Conservation (phyloP, 2,329 filamentous ascomycete genomes). For the Pseudogymnoascus sp. region DNA sequence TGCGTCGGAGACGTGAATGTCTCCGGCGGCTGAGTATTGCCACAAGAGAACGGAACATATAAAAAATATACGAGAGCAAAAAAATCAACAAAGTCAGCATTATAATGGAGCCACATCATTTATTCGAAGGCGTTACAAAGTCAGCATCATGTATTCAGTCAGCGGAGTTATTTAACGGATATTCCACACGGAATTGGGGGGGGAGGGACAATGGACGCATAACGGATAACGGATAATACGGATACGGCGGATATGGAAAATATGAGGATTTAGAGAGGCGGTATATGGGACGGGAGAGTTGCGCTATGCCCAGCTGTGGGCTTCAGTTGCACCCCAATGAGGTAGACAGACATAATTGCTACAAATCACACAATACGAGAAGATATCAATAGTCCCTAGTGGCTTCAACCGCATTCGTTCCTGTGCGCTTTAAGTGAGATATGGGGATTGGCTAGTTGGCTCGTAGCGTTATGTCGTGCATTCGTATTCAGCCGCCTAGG, state of each 20-base stretch:
- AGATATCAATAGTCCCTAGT: background rate
- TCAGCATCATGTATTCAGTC: background rate
- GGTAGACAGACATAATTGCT: background rate
- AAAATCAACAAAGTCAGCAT: background rate
- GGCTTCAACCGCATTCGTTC: background rate
- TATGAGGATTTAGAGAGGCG: background rate
- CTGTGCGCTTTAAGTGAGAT: background rate
- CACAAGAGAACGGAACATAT: background rate
- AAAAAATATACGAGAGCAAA: background rate
- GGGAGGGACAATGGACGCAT: background rate
- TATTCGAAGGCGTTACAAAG: background rate
- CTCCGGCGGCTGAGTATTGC: background rate
- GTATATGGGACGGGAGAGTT: background rate
- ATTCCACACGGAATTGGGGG: background rate
- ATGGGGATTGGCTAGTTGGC: background rate
- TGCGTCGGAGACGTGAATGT: background rate
- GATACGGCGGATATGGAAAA: background rate
- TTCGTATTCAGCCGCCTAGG: background rate
- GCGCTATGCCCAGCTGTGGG: background rate
- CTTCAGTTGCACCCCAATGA: background rate
- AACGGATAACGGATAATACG: constrained; percentile 1
- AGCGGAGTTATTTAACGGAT: background rate
- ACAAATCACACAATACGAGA: background rate
- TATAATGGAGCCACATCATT: background rate
- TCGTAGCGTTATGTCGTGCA: background rate